A percentile compares a stretch with the other conserved stretches of the same genome.
These are phyloP conservation scores for Stenogyne calaminthoides DNA, from an alignment of 305 asterid genomes.

Conservation along the genomic window DNA sequence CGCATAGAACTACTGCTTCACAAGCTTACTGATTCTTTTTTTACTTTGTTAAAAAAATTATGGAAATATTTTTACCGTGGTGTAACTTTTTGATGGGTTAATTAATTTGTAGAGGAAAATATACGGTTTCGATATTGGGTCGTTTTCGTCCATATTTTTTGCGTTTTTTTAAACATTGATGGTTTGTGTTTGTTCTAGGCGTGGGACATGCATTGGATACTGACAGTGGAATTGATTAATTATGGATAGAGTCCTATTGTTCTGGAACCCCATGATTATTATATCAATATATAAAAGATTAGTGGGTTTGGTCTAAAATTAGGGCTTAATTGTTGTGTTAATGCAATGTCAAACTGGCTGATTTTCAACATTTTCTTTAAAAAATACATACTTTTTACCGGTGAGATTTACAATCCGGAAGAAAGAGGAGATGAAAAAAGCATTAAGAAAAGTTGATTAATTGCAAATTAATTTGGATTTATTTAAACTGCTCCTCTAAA, in stretches of 20 bases:
- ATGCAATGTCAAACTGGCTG: constrained; percentile 16
- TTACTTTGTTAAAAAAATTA: constrained; percentile 23
- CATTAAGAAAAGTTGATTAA: too few species aligned
- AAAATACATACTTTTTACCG: not conserved
- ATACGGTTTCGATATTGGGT: constrained; percentile 27
- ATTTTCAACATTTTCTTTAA: not conserved
- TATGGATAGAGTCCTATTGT: constrained; percentile 27
- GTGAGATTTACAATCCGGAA: too few species aligned
- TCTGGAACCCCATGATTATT: not conserved
- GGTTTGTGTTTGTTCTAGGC: not conserved
- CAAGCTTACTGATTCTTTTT: constrained; percentile 39
- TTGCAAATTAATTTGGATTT: too few species aligned
- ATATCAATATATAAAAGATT: not conserved
- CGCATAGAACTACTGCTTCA: constrained; percentile 59
- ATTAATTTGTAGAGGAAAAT: constrained; percentile 20
- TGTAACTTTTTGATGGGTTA: constrained; percentile 13
- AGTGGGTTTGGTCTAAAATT: constrained; percentile 16
- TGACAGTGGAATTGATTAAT: constrained; percentile 32
- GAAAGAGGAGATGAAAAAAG: too few species aligned
- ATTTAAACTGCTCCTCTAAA: too few species aligned
- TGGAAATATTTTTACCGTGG: constrained; percentile 40
- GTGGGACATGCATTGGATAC: constrained; percentile 32
- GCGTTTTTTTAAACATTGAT: not conserved
- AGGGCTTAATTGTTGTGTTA: constrained; percentile 10
- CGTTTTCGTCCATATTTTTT: constrained; percentile 5